Conservation (phyloP, 2,329 filamentous ascomycete species). For the Colletotrichum sp. region DNA sequence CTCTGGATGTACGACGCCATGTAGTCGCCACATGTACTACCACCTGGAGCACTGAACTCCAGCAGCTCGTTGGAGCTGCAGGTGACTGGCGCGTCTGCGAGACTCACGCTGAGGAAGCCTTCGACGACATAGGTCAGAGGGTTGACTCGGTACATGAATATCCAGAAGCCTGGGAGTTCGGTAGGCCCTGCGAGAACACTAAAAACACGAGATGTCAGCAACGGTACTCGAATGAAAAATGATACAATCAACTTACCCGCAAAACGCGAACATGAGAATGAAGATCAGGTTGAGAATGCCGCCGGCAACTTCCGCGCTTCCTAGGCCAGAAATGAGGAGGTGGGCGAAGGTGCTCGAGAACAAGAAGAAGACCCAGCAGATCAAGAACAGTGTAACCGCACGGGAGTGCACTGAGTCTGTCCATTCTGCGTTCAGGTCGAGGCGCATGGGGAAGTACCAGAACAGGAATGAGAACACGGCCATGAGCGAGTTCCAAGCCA, state of each 20-base stretch:
- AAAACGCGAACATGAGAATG: conserved; percentile 63
- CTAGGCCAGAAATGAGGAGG: conserved; percentile 68
- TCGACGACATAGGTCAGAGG: conserved; percentile 73
- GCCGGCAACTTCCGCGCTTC: conserved; percentile 63
- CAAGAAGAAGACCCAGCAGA: conserved; percentile 67
- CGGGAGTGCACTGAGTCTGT: conserved; percentile 51
- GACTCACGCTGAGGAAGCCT: conserved; percentile 54
- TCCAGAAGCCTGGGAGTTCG: conserved; percentile 71
- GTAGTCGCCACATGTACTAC: conserved; percentile 53
- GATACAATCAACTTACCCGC: conserved; percentile 26
- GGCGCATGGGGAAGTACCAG: conserved; percentile 73
- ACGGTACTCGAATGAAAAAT: too few relatives aligned
- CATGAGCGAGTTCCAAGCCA: conserved; percentile 70
- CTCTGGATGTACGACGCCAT: conserved; percentile 45
- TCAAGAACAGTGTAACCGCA: conserved; percentile 67
- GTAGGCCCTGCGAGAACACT: conserved; percentile 63
- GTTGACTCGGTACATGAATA: conserved; percentile 72
- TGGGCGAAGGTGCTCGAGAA: conserved; percentile 71
- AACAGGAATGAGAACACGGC: conserved; percentile 65
- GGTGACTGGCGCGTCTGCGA: conserved; percentile 25
- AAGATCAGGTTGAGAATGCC: conserved; percentile 47
- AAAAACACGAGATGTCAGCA: too few relatives aligned
- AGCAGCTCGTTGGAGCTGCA: conserved; percentile 50
- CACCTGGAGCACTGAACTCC: conserved; percentile 54
- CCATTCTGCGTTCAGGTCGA: conserved; percentile 62